These are phyloP conservation scores for Dioszegia aurantiaca DNA, from an alignment of 768 basidiomycete species.

Conservation along the genomic window DNA sequence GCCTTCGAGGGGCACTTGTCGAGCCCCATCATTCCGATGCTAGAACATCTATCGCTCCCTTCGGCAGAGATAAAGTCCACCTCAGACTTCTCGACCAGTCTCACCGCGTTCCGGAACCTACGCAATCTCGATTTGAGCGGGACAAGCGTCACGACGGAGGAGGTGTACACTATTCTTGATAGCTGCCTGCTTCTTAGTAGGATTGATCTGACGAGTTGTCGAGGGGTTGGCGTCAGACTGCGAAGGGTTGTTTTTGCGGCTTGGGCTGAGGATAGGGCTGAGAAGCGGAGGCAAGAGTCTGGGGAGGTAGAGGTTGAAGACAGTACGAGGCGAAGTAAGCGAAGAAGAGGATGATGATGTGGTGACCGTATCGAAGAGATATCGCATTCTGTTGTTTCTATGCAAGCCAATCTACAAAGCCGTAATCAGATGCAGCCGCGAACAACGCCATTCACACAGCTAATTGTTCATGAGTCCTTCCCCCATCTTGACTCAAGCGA, in stretches of 20 bases:
- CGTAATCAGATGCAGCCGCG: too few species aligned
- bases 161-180: conserved; percentile 33
- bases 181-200: conserved; percentile 26
- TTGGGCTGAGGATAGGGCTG: conserved; percentile 15
- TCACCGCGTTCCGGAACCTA: conserved; percentile 18
- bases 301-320: background rate
- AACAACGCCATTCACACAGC: background rate
- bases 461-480: background rate
- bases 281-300: background rate
- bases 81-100: background rate
- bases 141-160: conserved; percentile 32
- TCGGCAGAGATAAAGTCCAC: background rate
- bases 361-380: background rate
- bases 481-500: background rate
- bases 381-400: too few species aligned
- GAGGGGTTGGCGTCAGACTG: conserved; percentile 34
- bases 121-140: conserved; percentile 32
- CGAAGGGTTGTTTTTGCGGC: conserved; percentile 38
- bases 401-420: background rate
- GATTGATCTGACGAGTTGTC: conserved; percentile 40
- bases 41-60: conserved; percentile 35
- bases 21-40: background rate
- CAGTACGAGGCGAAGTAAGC: background rate
- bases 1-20: background rate
- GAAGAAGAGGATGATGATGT: background rate